Conservation (phyloP, 768 basidiomycete genomes). For the Leucogyrophana mollusca region DNA sequence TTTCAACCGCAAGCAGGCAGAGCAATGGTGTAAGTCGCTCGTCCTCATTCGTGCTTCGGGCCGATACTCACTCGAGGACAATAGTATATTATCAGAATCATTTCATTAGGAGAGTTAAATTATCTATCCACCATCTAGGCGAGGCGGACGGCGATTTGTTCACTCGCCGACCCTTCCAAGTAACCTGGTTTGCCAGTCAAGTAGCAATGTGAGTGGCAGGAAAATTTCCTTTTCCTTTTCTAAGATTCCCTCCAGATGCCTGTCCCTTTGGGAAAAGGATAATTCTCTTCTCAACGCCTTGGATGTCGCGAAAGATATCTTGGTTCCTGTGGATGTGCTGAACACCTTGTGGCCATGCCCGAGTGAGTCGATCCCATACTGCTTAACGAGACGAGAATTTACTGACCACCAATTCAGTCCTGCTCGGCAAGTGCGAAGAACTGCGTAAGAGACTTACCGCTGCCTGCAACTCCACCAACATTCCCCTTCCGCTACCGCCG, state of each 20-base stretch:
- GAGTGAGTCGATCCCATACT: conserved; percentile 30
- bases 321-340: conserved; percentile 63
- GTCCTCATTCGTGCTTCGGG: neutral
- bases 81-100: conserved; percentile 69
- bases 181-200: conserved; percentile 71
- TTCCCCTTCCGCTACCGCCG: conserved; percentile 40
- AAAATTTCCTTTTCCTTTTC: neutral
- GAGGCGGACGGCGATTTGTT: conserved; percentile 53
- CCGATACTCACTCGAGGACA: conserved; percentile 3
- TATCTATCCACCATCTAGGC: conserved; percentile 51
- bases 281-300: conserved; percentile 54
- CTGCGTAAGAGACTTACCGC: conserved; percentile 48
- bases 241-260: conserved; percentile 41
- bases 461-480: conserved; percentile 43
- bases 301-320: conserved; percentile 63
- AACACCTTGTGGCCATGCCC: conserved; percentile 68
- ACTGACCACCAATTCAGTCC: conserved; percentile 30
- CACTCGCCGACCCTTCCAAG: conserved; percentile 66
- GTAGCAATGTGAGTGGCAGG: conserved; percentile 50
- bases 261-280: conserved; percentile 67
- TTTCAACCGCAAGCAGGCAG: conserved; percentile 69
- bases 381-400: conserved; percentile 10
- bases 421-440: conserved; percentile 47
- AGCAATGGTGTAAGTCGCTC: conserved; percentile 71
- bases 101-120: conserved; percentile 59